These are phyloP conservation scores for Alternaria novae-zelandiae DNA, from an alignment of 2,329 filamentous ascomycete species.

Conservation along the genomic window DNA sequence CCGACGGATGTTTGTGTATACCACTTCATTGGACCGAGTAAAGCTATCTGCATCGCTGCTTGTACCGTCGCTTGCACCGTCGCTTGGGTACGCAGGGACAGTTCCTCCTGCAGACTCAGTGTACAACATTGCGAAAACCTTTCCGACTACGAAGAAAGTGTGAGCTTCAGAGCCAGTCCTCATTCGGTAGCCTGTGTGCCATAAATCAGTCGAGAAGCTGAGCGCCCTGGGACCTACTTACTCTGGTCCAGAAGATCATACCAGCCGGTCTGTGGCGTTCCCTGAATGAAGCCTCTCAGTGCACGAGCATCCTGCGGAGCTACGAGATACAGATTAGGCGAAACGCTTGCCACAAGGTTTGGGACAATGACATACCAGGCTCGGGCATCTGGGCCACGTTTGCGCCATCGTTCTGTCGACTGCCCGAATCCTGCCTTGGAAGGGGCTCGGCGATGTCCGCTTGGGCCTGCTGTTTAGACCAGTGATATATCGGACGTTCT, in stretches of 20 bases:
- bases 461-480: background rate
- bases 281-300: background rate
- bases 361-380: background rate
- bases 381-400: background rate
- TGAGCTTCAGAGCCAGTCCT: slow-evolving; percentile 18
- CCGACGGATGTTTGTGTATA: slow-evolving; percentile 32
- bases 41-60: too few species aligned
- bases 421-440: background rate
- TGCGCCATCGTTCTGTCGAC: background rate
- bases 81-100: background rate
- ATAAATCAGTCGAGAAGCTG: background rate
- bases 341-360: background rate
- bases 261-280: slow-evolving; percentile 10
- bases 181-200: slow-evolving; percentile 25
- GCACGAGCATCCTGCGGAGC: background rate
- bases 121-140: slow-evolving; percentile 33
- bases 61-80: too few species aligned
- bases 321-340: background rate
- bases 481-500: background rate
- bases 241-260: slow-evolving; percentile 10
- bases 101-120: slow-evolving; percentile 17
- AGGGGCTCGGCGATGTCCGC: too few species aligned
- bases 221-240: background rate
- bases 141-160: slow-evolving; percentile 25
- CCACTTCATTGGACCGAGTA: slow-evolving; percentile 20